A percentile compares a stretch with the other conserved stretches of the same genome.
Conservation (phyloP, 169 alveolate species). For the Plasmodium blacklocki region DNA sequence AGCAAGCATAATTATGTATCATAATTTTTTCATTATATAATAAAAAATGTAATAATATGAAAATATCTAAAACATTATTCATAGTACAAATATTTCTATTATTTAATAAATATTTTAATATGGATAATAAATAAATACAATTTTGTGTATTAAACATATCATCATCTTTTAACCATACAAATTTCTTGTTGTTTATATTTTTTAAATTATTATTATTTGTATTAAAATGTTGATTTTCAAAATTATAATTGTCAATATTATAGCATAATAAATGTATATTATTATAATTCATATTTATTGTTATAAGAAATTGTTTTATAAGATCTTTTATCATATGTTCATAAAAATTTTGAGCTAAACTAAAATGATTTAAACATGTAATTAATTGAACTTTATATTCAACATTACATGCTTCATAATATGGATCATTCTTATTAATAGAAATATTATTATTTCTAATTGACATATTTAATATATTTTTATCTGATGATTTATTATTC, state of each 20-base stretch:
- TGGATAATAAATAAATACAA: conserved; percentile 22
- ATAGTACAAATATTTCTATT: conserved; percentile 25
- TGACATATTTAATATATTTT: background rate
- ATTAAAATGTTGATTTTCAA: background rate
- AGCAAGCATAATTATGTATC: conserved; percentile 42
- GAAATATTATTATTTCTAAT: background rate
- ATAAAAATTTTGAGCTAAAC: conserved; percentile 38
- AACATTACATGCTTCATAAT: conserved; percentile 48
- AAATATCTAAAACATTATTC: conserved; percentile 7
- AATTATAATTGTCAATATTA: conserved; percentile 10
- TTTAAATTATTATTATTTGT: background rate
- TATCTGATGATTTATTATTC: background rate
- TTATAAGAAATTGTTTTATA: conserved; percentile 16
- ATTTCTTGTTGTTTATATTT: background rate
- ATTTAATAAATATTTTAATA: conserved; percentile 35
- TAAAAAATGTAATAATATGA: conserved; percentile 15
- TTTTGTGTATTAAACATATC: conserved; percentile 27
- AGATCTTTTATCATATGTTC: conserved; percentile 26
- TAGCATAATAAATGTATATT: conserved; percentile 14
- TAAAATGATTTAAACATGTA: conserved; percentile 40
- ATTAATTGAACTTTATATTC: conserved; percentile 53
- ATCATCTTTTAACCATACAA: conserved; percentile 41
- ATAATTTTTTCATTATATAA: conserved; percentile 37
- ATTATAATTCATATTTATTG: conserved; percentile 23
- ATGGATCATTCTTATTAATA: conserved; percentile 13